Base-by-base conservation (phyloP, 1,284 basidiomycete species). In the Irpex rosettiformis region DNA sequence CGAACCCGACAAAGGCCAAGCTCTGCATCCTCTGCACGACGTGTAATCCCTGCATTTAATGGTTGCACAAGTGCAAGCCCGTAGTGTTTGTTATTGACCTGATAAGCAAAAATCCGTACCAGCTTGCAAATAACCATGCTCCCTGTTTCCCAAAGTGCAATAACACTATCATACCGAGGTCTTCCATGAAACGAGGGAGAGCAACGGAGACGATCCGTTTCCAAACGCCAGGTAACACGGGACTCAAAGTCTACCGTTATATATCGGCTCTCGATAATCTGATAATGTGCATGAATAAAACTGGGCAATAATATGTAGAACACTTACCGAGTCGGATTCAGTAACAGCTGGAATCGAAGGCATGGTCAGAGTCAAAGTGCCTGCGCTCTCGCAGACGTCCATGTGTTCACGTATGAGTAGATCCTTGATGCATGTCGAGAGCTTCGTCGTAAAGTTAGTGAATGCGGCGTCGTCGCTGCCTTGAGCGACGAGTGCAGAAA, bases 171-270 rank as follows among this genome's bases (percentile, higher is more conserved):
- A 54, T 69, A 69, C 1, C 67, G 61, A 21, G 64, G 61, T 0
- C 33, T 37, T 4, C 59, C 59, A 43, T 69, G 62, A 57, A 73
- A 74, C 0, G 0, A 13, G 1, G 69, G 67, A 29, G 47, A 66
- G 52, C 71, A 72, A n/a, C 62, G 60, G 2, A 72, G 60, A 49
- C 65, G 64, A 45, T 74, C 69, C 0, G 53, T 61, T 6, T 21
- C 21, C 28, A 59, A 33, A 7, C 55, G 16, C 71, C 70, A 72
- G 33, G 69, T 63, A 0, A 71, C 70, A 24, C 62, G 54, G 2
- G 70, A 72, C 58, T 69, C 62, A 47, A 66, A 73, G 49, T 62
- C 56, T 8, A 71, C 59, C 22, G 66, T 64, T 7, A 73, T 10
- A 47, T 61, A 67, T 2, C 43, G 24, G 54, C 64, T 65, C 27